These are phyloP conservation scores for Saxophila tyrrhenica DNA, from an alignment of 495 filamentous ascomycete species.

Conservation along the genomic window DNA sequence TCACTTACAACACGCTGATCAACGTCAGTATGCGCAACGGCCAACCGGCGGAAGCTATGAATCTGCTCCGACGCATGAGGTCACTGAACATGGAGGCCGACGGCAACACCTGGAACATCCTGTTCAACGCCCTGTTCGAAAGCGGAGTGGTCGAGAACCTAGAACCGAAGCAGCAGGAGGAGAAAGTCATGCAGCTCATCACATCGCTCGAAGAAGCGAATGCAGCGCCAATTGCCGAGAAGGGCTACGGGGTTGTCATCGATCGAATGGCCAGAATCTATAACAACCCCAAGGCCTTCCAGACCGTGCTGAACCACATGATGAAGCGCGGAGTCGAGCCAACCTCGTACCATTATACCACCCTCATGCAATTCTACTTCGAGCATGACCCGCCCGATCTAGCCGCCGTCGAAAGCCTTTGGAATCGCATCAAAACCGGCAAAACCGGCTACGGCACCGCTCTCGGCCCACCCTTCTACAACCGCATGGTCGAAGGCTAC, in stretches of 20 bases:
- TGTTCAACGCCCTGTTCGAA: slow-evolving; percentile 40
- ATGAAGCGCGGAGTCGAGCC: slow-evolving; percentile 37
- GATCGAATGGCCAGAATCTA: slow-evolving; percentile 43
- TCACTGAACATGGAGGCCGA: slow-evolving; percentile 35
- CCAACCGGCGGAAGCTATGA: slow-evolving; percentile 27
- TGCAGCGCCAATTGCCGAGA: slow-evolving; percentile 34
- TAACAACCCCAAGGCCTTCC: slow-evolving; percentile 40
- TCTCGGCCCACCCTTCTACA: slow-evolving; percentile 54
- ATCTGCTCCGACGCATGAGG: slow-evolving; percentile 41
- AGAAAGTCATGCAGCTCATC: slow-evolving; percentile 35
- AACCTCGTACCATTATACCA: slow-evolving; percentile 54
- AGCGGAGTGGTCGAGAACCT: slow-evolving; percentile 19
- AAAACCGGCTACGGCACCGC: slow-evolving; percentile 17
- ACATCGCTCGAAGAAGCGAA: slow-evolving; percentile 36
- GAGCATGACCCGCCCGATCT: slow-evolving; percentile 46
- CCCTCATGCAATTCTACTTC: slow-evolving; percentile 59
- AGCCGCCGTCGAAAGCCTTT: slow-evolving; percentile 43
- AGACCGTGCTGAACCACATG: slow-evolving; percentile 51
- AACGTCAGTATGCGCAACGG: slow-evolving; percentile 39
- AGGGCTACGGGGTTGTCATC: slow-evolving; percentile 53
- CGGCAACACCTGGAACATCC: slow-evolving; percentile 43
- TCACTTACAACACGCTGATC: slow-evolving; percentile 61
- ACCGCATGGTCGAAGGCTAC: slow-evolving; percentile 56
- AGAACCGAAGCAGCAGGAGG: slow-evolving; percentile 28
- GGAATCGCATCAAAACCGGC: slow-evolving; percentile 34